Percentiles rank a stretch among this genome's conserved stretches.
These are phyloP conservation scores for Vanilla planifolia DNA, from an alignment of 106 monocot genomes.

Conservation along the genomic window DNA sequence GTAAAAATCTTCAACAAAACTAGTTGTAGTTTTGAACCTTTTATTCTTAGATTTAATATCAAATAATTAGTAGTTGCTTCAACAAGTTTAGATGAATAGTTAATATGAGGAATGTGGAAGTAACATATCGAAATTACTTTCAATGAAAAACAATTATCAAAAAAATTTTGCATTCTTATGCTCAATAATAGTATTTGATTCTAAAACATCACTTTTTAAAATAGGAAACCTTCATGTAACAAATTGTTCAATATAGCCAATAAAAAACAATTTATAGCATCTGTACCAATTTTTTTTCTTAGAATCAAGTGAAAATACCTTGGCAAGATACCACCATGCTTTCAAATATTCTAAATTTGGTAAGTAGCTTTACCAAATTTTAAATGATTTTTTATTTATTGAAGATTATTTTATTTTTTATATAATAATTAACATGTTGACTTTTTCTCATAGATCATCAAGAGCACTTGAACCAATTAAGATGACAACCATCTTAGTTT, in stretches of 20 bases:
- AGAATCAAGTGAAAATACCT: background rate
- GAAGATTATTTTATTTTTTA: background rate
- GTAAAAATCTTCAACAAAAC: too few relatives aligned
- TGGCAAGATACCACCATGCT: background rate
- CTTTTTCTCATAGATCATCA: background rate
- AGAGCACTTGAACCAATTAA: background rate
- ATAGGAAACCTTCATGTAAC: background rate
- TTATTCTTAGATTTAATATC: too few relatives aligned
- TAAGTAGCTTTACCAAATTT: background rate
- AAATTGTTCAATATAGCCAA: background rate
- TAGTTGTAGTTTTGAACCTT: too few relatives aligned
- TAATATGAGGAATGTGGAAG: too few relatives aligned
- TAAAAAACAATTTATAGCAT: background rate
- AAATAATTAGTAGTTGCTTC: too few relatives aligned
- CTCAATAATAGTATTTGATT: background rate
- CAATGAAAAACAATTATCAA: too few relatives aligned
- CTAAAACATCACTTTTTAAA: slow-evolving; percentile 1
- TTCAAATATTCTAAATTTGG: background rate
- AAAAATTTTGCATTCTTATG: background rate
- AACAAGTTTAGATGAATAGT: too few relatives aligned
- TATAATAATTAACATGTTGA: background rate
- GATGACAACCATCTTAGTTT: background rate
- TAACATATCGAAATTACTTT: too few relatives aligned
- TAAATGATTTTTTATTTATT: background rate
- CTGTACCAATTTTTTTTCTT: slow-evolving; percentile 1